These are phyloP conservation scores for Globisporangium apiculatum DNA, from an alignment of 352 stramenopile species.

Conservation along the genomic window DNA sequence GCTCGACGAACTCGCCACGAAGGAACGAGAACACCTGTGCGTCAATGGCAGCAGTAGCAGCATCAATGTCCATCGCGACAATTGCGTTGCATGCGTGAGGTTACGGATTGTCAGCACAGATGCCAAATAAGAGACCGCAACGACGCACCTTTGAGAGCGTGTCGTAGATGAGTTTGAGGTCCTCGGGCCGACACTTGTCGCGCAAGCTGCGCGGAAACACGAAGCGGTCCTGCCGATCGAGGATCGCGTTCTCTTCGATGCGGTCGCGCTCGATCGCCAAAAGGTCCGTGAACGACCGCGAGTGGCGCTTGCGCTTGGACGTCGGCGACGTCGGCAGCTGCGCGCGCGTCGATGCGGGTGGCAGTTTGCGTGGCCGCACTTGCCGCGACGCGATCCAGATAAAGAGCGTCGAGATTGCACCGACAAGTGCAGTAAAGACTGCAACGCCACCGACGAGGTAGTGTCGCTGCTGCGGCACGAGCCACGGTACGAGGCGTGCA, in stretches of 20 bases:
- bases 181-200: conserved; percentile 55
- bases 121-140: background rate
- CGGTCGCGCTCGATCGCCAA: conserved; percentile 50
- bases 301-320: conserved; percentile 71
- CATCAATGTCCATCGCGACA: too few species aligned
- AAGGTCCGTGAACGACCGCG: conserved; percentile 68
- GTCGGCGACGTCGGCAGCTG: conserved; percentile 51
- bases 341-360: conserved; percentile 16
- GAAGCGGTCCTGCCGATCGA: conserved; percentile 63
- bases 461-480: conserved; percentile 25
- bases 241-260: conserved; percentile 48
- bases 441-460: conserved; percentile 42
- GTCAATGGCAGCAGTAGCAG: too few species aligned
- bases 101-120: too few species aligned
- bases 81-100: background rate
- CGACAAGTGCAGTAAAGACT: conserved; percentile 34
- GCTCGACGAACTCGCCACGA: conserved; percentile 54
- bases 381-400: conserved; percentile 79
- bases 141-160: conserved; percentile 46
- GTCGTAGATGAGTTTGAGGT: conserved; percentile 78
- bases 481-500: conserved; percentile 5
- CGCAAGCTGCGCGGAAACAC: conserved; percentile 50
- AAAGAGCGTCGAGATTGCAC: conserved; percentile 47
- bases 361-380: conserved; percentile 48
- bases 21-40: conserved; percentile 65